Conservation (phyloP, 306 rosid genomes). For the Dalbergia cochinchinensis region DNA sequence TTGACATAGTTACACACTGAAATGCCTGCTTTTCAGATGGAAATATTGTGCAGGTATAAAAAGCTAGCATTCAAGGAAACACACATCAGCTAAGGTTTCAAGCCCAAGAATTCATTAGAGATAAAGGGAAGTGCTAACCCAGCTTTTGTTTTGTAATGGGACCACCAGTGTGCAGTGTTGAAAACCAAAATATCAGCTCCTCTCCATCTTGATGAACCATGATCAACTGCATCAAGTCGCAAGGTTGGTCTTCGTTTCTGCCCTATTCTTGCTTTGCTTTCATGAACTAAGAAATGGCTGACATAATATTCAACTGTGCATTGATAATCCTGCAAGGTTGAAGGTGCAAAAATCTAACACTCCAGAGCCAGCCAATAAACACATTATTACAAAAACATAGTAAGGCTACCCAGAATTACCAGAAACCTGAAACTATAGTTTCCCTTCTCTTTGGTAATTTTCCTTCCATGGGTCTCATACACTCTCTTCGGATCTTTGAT, state of each 20-base stretch:
- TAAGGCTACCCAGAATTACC: conserved; percentile 62
- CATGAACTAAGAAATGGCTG: conserved; percentile 85
- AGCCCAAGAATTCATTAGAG: conserved; percentile 30
- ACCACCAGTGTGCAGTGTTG: conserved; percentile 99
- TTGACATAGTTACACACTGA: background rate
- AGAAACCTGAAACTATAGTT: conserved; percentile 84
- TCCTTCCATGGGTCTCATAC: conserved; percentile 78
- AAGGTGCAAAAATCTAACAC: conserved; percentile 25
- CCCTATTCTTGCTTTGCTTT: conserved; percentile 84
- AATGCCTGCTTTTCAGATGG: background rate
- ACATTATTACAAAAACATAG: conserved; percentile 23
- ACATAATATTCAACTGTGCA: conserved; percentile 89
- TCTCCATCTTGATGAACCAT: conserved; percentile 88
- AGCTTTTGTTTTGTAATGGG: conserved; percentile 89
- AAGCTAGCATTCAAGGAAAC: conserved; percentile 23
- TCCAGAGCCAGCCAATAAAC: conserved; percentile 14
- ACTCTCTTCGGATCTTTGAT: conserved; percentile 80
- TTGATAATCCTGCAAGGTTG: conserved; percentile 71
- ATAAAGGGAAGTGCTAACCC: conserved; percentile 67
- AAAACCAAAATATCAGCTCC: conserved; percentile 90
- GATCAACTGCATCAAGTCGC: conserved; percentile 84
- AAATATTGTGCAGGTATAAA: background rate
- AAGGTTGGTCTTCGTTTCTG: conserved; percentile 73
- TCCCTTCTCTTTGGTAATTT: conserved; percentile 84
- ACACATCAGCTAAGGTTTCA: conserved; percentile 27